Base-by-base conservation (phyloP, 148 eudicot genomes). In the Vaccinium myrtillus region DNA sequence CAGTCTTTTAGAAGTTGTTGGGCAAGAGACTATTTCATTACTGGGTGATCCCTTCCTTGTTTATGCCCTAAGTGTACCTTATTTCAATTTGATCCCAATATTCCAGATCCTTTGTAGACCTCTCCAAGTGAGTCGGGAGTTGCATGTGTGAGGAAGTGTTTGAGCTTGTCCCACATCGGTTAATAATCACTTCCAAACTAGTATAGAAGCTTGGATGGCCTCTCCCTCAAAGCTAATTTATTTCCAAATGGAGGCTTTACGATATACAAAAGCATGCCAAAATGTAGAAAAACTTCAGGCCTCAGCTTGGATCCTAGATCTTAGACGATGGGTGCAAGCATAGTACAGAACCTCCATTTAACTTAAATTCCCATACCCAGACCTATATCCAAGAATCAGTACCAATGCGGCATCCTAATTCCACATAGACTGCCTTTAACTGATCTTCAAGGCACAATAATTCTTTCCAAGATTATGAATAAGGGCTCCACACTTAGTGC, bases 221-320 rank as follows among this genome's bases (percentile, higher is more conserved):
- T 65, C 71, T 65, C 71, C 71, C 30, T 25, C 71, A 10, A 3
- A 65, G 36, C 32, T 30, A 65, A 9, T 23, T 23, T 14, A 23
- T 65, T 63, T 63, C 9, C 13, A 63, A 63, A 19, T 23, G 70
- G 32, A 65, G 16, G 71, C 36, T 65, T 65, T 10, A 23, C 30
- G 1, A 65, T 8, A 65, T 8, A 23, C 4, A 13, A 69, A 69
- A 69, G 61, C 51, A 12, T 27, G 36, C 19, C 63, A 78, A 53
- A 15, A 53, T 54, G 14, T 8, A 78, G 48, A 49, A 77, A 12
- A 49, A 77, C 55, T n/a, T 78, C 63, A 78, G 48, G 18, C 81
- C 63, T 78, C 81, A 78, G 81, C 32, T 53, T 27, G 23, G 23
- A 51, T 51, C 59, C 43, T n/a, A 77, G 43, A 78, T 27, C 63